A percentile compares a stretch with the other conserved stretches of the same genome.
Conservation (phyloP, 305 asterid species). For the Petunia hybrid region DNA sequence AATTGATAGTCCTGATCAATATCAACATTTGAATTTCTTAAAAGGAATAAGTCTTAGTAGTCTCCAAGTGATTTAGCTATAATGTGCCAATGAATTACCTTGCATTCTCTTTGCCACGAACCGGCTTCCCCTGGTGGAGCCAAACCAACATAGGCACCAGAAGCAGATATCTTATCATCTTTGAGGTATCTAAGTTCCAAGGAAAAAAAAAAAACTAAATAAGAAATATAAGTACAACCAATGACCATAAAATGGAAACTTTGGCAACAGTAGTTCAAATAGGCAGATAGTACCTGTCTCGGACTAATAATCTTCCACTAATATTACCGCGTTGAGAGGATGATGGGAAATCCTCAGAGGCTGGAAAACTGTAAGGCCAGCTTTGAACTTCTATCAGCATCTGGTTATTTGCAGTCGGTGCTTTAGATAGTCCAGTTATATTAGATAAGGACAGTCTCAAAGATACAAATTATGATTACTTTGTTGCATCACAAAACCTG, state of each 20-base stretch:
- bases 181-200: slow-evolving; percentile 36
- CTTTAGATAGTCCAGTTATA: neutral
- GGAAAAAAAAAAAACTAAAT: neutral
- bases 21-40: neutral
- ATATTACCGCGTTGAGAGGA: slow-evolving; percentile 66
- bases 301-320: slow-evolving; percentile 64
- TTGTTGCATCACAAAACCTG: slow-evolving; percentile 48
- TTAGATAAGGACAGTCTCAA: neutral
- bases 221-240: neutral
- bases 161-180: slow-evolving; percentile 46
- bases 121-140: slow-evolving; percentile 67
- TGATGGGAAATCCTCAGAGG: slow-evolving; percentile 66
- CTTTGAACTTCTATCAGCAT: slow-evolving; percentile 61
- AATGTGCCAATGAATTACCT: slow-evolving; percentile 45
- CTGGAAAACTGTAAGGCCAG: slow-evolving; percentile 80
- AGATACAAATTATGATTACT: neutral
- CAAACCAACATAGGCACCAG: slow-evolving; percentile 66
- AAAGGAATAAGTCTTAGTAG: neutral
- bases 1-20: slow-evolving; percentile 70
- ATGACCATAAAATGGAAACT: neutral
- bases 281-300: slow-evolving; percentile 59
- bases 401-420: slow-evolving; percentile 36
- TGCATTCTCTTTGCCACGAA: slow-evolving; percentile 76
- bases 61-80: neutral
- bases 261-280: neutral